Percentiles rank a stretch among this genome's conserved stretches.
These are phyloP conservation scores for Alectoria sarmentosa DNA, from an alignment of 495 filamentous ascomycete genomes.

Conservation along the genomic window DNA sequence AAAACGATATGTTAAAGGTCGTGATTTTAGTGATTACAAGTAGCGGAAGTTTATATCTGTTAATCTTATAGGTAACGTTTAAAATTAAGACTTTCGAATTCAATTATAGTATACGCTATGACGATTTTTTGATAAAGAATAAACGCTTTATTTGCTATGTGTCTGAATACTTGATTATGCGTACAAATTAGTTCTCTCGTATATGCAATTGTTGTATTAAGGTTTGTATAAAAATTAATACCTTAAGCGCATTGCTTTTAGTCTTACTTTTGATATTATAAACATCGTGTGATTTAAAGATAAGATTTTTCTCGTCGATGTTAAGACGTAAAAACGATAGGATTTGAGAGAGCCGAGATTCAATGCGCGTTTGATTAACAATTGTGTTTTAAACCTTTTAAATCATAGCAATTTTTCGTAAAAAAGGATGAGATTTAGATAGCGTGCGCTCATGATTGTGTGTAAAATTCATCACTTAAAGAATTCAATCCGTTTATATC, in stretches of 20 bases:
- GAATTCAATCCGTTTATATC: too few relatives aligned
- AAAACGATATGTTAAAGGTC: slow-evolving; percentile 13
- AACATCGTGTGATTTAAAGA: neutral
- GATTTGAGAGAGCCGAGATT: neutral
- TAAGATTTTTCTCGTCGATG: neutral
- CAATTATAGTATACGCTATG: neutral
- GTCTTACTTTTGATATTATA: neutral
- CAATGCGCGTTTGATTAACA: neutral
- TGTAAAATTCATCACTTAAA: too few relatives aligned
- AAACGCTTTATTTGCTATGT: neutral
- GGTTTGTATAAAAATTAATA: neutral
- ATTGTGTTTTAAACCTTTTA: neutral
- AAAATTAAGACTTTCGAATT: slow-evolving; percentile 20
- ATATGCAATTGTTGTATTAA: neutral
- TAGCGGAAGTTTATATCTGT: slow-evolving; percentile 19
- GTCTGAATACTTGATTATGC: neutral
- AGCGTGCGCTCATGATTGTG: neutral
- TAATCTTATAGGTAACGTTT: slow-evolving; percentile 24
- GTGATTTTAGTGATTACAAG: slow-evolving; percentile 16
- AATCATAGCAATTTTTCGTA: neutral
- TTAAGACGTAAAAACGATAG: neutral
- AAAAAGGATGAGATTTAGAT: neutral
- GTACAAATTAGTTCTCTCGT: neutral
- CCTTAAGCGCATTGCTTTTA: neutral
- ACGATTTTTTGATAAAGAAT: neutral